Percentiles rank a stretch among this genome's conserved stretches.
These are phyloP conservation scores for Fusarium setosum DNA, from an alignment of 2,329 filamentous ascomycete species.

Conservation along the genomic window DNA sequence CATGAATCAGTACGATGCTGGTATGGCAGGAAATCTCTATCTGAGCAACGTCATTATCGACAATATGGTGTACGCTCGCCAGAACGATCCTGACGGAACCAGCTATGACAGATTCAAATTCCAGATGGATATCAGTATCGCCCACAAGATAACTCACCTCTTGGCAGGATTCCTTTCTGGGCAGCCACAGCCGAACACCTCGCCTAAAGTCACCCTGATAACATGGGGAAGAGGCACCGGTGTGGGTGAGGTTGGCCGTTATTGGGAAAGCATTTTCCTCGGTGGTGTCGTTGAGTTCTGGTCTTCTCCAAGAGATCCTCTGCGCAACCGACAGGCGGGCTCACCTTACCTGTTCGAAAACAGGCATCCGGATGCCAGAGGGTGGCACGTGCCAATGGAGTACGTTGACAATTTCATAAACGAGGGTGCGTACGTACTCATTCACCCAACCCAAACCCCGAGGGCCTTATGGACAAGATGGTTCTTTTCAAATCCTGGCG, in stretches of 20 bases:
- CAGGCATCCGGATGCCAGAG: background rate
- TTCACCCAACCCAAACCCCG: too few species aligned
- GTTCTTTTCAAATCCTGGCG: too few species aligned
- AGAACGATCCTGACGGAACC: background rate
- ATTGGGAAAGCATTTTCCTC: background rate
- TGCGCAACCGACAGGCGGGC: background rate
- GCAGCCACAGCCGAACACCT: background rate
- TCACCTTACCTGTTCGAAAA: background rate
- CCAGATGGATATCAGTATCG: background rate
- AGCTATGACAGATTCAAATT: background rate
- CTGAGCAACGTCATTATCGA: background rate
- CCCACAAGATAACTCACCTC: background rate
- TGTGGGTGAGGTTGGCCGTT: constrained; percentile 2
- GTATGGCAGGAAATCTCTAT: background rate
- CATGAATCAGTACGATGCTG: background rate
- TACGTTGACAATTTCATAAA: background rate
- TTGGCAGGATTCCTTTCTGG: background rate
- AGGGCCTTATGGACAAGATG: too few species aligned
- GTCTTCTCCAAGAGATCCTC: background rate
- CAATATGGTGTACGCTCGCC: background rate
- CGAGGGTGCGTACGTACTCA: background rate
- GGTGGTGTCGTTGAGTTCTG: constrained; percentile 2
- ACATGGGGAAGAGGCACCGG: background rate
- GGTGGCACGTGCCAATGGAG: background rate
- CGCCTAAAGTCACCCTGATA: background rate